These are phyloP conservation scores for Parachaetomium inaequale DNA, from an alignment of 495 filamentous ascomycete genomes.

Conservation along the genomic window DNA sequence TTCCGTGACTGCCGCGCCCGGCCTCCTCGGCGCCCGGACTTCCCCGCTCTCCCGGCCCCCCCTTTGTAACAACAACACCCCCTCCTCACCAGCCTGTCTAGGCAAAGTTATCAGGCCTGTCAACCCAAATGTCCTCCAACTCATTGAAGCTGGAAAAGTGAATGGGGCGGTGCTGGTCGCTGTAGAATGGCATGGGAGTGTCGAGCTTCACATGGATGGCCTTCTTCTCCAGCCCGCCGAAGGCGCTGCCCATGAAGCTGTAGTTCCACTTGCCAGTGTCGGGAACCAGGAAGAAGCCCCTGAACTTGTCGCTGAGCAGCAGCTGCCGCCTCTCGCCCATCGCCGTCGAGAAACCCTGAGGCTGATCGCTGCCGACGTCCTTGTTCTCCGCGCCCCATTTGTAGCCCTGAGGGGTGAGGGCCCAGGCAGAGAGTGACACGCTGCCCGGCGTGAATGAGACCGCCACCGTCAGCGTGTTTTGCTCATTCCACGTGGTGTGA, in stretches of 20 bases:
- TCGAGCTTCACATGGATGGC: conserved; percentile 88
- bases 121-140: conserved; percentile 85
- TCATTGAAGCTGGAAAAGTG: conserved; percentile 95
- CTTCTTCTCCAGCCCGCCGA: conserved; percentile 84
- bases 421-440: conserved; percentile 90
- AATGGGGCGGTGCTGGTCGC: conserved; percentile 83
- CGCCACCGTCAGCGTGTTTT: conserved; percentile 86
- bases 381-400: conserved; percentile 98
- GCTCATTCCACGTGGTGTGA: conserved; percentile 86
- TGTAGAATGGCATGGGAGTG: conserved; percentile 86
- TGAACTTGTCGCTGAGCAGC: conserved; percentile 83
- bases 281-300: conserved; percentile 92
- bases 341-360: conserved; percentile 83
- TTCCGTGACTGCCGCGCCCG: neutral
- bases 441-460: conserved; percentile 98
- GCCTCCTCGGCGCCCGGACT: neutral
- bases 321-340: conserved; percentile 97
- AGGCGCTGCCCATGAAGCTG: conserved; percentile 91
- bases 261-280: conserved; percentile 95
- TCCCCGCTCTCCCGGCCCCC: neutral
- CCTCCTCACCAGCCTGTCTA: conserved; percentile 36
- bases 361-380: conserved; percentile 85
- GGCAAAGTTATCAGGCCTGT: conserved; percentile 82
- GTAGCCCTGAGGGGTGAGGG: conserved; percentile 84
- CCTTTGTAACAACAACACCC: neutral